A percentile compares a stretch with the other conserved stretches of the same genome.
phyloP scores from a whole-genome alignment of 305 asterid genomes.

The Plantago coronopus region DNA sequence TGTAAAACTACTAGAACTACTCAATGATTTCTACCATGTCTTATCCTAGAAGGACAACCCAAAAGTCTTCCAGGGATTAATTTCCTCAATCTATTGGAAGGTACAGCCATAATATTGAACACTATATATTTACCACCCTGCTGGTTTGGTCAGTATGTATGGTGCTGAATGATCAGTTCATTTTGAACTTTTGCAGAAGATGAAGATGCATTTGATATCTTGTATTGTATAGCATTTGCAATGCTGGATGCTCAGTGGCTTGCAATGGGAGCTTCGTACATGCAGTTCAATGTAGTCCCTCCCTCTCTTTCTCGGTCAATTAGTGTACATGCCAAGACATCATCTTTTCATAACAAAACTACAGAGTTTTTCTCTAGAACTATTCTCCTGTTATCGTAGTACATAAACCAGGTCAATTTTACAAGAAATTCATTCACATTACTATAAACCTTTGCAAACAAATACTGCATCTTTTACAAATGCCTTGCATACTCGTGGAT shows the following conservation, averaged over 20 bases:
- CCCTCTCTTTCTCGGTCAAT: conserved; percentile 9
- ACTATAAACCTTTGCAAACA: too few relatives aligned
- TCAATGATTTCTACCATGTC: conserved; percentile 8
- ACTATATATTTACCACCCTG: neutral
- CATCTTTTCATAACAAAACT: neutral
- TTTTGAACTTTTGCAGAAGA: conserved; percentile 51
- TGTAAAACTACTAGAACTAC: neutral
- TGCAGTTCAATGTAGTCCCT: conserved; percentile 76
- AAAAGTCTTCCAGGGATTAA: conserved; percentile 69
- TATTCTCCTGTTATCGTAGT: too few relatives aligned
- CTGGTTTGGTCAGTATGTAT: neutral
- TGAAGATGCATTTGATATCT: conserved; percentile 75
- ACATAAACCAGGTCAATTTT: too few relatives aligned
- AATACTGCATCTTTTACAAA: too few relatives aligned
- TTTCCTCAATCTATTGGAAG: conserved; percentile 69
- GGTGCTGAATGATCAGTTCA: conserved; percentile 15
- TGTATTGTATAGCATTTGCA: conserved; percentile 76
- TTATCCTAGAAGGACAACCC: conserved; percentile 59
- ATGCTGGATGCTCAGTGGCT: conserved; percentile 99
- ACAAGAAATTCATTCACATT: too few relatives aligned
- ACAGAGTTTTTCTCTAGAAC: too few relatives aligned
- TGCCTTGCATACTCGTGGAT: too few relatives aligned
- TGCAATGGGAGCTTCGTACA: conserved; percentile 94
- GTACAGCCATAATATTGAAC: conserved; percentile 29
- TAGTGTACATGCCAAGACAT: neutral